phyloP scores from a whole-genome alignment of 148 eudicot species.

The Bassia scoparia region DNA sequence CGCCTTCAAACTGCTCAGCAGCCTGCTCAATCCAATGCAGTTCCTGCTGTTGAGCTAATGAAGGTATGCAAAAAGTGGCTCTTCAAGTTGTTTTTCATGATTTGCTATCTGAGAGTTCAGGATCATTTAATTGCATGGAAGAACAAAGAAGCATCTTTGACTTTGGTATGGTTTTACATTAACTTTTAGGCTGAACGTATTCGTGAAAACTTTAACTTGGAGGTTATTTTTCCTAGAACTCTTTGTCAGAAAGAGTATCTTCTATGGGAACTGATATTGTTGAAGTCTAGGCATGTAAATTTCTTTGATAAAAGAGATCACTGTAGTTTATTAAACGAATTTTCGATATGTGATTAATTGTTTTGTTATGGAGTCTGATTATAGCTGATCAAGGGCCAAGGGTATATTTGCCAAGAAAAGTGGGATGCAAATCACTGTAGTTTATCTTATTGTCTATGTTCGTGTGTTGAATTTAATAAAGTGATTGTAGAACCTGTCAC shows the following conservation, averaged over 20 bases:
- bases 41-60: constrained; percentile 83
- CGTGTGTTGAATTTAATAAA: too few relatives aligned
- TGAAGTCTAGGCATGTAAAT: neutral
- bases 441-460: neutral
- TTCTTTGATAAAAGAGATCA: too few relatives aligned
- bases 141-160: neutral
- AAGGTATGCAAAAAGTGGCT: constrained; percentile 45
- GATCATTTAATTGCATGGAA: constrained; percentile 8
- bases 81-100: neutral
- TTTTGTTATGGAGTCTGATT: too few relatives aligned
- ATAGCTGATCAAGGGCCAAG: too few relatives aligned
- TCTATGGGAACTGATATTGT: neutral
- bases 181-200: neutral
- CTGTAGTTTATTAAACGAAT: too few relatives aligned
- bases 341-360: too few relatives aligned
- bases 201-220: neutral
- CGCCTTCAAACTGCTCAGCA: constrained; percentile 50
- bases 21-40: constrained; percentile 74
- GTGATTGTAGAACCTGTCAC: neutral
- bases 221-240: neutral
- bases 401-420: too few relatives aligned
- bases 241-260: neutral
- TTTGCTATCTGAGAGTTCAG: neutral
- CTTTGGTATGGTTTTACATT: neutral
- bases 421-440: neutral